These are phyloP conservation scores for Syncephalastrum racemosum DNA, from an alignment of 371 early-diverging fungal species.

Conservation along the genomic window DNA sequence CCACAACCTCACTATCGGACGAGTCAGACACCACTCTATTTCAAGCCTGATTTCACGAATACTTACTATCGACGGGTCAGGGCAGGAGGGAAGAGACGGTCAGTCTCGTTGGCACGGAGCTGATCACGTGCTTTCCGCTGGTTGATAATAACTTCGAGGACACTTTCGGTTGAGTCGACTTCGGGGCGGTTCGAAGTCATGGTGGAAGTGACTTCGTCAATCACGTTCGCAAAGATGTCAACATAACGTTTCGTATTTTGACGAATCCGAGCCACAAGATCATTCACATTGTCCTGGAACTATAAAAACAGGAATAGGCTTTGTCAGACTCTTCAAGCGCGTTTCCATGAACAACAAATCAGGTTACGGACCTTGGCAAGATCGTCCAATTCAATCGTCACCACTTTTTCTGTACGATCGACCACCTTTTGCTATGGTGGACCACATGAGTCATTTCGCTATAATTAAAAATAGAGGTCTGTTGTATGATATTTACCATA, in stretches of 20 bases:
- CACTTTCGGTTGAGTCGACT: conserved; percentile 73
- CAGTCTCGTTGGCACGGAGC: conserved; percentile 41
- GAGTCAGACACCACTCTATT: conserved; percentile 1
- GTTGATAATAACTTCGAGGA: conserved; percentile 87
- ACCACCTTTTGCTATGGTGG: conserved; percentile 57
- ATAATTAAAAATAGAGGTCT: neutral
- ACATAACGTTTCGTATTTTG: conserved; percentile 86
- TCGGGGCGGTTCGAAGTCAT: conserved; percentile 70
- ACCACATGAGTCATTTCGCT: neutral
- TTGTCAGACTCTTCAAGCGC: neutral
- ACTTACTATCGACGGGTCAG: conserved; percentile 88
- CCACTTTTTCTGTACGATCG: conserved; percentile 55
- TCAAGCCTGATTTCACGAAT: neutral
- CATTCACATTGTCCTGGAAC: conserved; percentile 33
- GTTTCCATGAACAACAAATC: neutral
- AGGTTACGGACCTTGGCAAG: conserved; percentile 48
- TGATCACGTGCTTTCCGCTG: conserved; percentile 80
- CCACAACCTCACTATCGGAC: conserved; percentile 68
- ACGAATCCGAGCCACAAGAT: conserved; percentile 64
- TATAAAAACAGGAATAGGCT: conserved; percentile 6
- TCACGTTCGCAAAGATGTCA: conserved; percentile 72
- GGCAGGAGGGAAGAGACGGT: conserved; percentile 69
- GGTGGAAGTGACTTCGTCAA: conserved; percentile 34
- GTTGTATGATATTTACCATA: conserved; percentile 21
- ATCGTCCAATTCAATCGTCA: conserved; percentile 65